These are phyloP conservation scores for Penicillium crustosum DNA, from an alignment of 2,329 filamentous ascomycete genomes.

Conservation along the genomic window DNA sequence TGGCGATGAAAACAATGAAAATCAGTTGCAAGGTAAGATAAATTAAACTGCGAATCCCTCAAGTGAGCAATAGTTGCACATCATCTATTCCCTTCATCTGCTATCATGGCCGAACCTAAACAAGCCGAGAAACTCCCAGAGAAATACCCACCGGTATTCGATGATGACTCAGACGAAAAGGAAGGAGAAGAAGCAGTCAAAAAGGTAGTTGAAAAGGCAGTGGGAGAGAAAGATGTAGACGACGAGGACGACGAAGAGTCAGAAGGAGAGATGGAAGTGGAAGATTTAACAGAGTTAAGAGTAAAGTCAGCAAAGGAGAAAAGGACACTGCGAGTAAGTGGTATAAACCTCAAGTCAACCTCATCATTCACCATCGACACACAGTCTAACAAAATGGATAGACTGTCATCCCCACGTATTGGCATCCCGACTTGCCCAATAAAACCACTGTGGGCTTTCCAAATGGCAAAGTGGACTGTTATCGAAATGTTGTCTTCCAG, in stretches of 20 bases:
- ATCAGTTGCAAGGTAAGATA: background rate
- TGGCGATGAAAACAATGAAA: background rate
- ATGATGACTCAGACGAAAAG: background rate
- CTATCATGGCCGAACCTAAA: background rate
- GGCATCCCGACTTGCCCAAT: background rate
- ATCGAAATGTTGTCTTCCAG: conserved; percentile 29
- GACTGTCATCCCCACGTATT: background rate
- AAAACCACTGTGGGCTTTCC: conserved; percentile 5
- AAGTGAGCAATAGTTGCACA: background rate
- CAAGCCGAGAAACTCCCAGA: background rate
- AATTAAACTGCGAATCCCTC: background rate
- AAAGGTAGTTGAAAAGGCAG: background rate
- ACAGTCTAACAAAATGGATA: background rate
- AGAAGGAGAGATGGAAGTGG: background rate
- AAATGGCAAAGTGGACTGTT: conserved; percentile 18
- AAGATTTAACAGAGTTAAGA: background rate
- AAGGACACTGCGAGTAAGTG: background rate
- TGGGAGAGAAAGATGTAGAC: too few species aligned
- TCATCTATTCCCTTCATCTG: background rate
- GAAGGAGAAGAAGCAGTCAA: background rate
- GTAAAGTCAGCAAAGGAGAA: background rate
- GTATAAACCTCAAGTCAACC: background rate
- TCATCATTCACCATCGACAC: background rate
- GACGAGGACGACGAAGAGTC: too few species aligned
- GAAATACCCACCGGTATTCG: too few species aligned